These are phyloP conservation scores for Carex pumila DNA, from an alignment of 176 grass and related monocot species.

Conservation along the genomic window DNA sequence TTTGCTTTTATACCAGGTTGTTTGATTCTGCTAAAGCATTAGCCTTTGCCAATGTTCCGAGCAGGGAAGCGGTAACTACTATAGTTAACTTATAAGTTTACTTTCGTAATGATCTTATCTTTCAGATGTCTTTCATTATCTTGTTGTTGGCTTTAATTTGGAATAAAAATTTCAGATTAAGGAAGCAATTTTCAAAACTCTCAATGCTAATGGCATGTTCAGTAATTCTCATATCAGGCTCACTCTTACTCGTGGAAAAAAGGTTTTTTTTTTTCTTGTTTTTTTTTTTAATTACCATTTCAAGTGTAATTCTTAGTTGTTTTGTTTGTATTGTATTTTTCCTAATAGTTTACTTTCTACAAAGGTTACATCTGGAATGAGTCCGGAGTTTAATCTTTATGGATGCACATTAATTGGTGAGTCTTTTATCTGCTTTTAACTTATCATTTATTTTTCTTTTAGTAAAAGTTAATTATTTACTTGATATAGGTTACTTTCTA, in stretches of 20 bases:
- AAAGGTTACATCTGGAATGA: conserved; percentile 98
- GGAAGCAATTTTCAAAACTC: conserved; percentile 85
- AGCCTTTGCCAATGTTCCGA: conserved; percentile 84
- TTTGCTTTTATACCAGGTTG: conserved; percentile 38
- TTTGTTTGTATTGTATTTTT: conserved; percentile 26
- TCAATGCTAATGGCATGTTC: conserved; percentile 89
- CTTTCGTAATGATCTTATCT: not conserved
- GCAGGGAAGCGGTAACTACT: conserved; percentile 58
- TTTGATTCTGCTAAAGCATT: conserved; percentile 97
- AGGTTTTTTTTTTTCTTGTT: conserved; percentile 40
- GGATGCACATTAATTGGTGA: conserved; percentile 89
- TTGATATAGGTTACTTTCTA: not conserved
- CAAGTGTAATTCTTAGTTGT: conserved; percentile 9
- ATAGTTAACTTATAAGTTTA: not conserved
- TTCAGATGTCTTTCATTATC: not conserved
- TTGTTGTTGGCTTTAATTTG: not conserved
- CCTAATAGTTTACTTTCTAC: conserved; percentile 24
- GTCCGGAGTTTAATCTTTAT: conserved; percentile 94
- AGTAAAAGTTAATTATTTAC: not conserved
- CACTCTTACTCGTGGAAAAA: conserved; percentile 86
- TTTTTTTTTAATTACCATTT: conserved; percentile 7
- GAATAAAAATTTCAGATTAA: conserved; percentile 59
- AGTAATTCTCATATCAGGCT: conserved; percentile 93
- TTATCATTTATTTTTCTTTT: not conserved
- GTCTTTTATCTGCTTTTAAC: not conserved